Percentiles rank a stretch among this genome's conserved stretches.
Conservation (phyloP, 148 eudicot species). For the Tetragonia tetragonoides region DNA sequence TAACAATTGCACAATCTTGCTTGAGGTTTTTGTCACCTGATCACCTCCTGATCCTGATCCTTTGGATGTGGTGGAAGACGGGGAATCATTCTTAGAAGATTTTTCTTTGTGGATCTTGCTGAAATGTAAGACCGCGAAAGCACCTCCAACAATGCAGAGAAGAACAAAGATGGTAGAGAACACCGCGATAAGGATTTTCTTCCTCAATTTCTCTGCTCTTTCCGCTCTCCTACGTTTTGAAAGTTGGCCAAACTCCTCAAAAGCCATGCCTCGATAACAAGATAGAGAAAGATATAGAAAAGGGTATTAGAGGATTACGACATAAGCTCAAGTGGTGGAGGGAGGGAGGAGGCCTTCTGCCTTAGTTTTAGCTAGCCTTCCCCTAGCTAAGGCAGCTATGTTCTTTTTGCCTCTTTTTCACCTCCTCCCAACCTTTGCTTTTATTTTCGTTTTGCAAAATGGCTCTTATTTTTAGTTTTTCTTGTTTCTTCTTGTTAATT, state of each 20-base stretch:
- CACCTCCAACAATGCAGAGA: constrained; percentile 39
- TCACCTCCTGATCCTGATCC: constrained; percentile 13
- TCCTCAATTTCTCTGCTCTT: constrained; percentile 37
- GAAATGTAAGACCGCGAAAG: constrained; percentile 30
- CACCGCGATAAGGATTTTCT: constrained; percentile 31
- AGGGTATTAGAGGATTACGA: background rate
- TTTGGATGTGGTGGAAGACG: constrained; percentile 1
- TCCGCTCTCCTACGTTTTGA: constrained; percentile 62
- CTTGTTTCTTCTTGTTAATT: background rate
- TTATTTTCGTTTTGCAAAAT: background rate
- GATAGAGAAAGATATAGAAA: background rate
- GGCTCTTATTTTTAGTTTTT: constrained; percentile 20
- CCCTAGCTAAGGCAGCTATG: constrained; percentile 34
- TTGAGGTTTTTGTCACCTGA: constrained; percentile 12
- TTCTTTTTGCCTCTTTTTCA: constrained; percentile 16
- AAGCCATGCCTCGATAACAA: constrained; percentile 44
- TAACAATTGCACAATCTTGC: constrained; percentile 40
- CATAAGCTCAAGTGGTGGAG: background rate
- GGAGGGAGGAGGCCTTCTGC: constrained; percentile 32
- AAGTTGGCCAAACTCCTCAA: constrained; percentile 65
- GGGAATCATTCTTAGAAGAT: background rate
- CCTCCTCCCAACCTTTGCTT: constrained; percentile 22
- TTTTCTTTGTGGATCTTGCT: constrained; percentile 5
- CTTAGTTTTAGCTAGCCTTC: constrained; percentile 37
- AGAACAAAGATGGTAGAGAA: constrained; percentile 34